Evolutionary conservation across 148 eudicot genomes (phyloP), one percentile per base, ranked within the genome.

Genomic region (Simmondsia chinensis): DNA sequence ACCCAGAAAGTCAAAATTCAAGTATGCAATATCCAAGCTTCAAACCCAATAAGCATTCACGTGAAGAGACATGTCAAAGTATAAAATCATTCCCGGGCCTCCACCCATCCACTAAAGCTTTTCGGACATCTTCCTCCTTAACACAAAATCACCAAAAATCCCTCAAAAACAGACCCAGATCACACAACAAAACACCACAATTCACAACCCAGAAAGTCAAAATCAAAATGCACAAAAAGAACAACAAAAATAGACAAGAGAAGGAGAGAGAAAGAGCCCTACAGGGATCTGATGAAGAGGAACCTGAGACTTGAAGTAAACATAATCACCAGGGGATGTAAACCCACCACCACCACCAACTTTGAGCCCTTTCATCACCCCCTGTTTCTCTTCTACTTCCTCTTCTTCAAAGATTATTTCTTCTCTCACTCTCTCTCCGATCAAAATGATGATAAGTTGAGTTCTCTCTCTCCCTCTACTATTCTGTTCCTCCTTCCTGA

Each of bases 271-370:
- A 38, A 33, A 11, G 23, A 31, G 16, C 47, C 79, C 62, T 56
- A 91, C 95, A 42, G 99, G 99, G 71, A 91, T 91, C 85, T 85
- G 82, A 60, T 91, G 99, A 61, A 91, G 94, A 31, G 99, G 94
- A 54, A 91, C 95, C 68, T 85, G 83, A 33, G 99, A 91, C 75
- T 91, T 91, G 81, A 91, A 91, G 77, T 91, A 63, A 61, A 82
- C 55, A 52, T 91, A 91, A 75, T 91, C 99, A 54, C 99, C 99
- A 39, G 95, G 95, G 46, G 77, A 66, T 43, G 95, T 63, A 43
- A 62, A 74, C 34, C 32, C 77, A 36, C 83, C 77, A 76, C 76
- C 56, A 19, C 43, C 77, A 76, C 76, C 56, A 19, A 35, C 68
- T 56, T 63, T 63, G 6, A 34, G 4, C 13, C 48, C 54, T 20